A percentile compares a stretch with the other conserved stretches of the same genome.
phyloP scores from a whole-genome alignment of 371 early-diverging fungal genomes.

The Umbelopsis sp. region DNA sequence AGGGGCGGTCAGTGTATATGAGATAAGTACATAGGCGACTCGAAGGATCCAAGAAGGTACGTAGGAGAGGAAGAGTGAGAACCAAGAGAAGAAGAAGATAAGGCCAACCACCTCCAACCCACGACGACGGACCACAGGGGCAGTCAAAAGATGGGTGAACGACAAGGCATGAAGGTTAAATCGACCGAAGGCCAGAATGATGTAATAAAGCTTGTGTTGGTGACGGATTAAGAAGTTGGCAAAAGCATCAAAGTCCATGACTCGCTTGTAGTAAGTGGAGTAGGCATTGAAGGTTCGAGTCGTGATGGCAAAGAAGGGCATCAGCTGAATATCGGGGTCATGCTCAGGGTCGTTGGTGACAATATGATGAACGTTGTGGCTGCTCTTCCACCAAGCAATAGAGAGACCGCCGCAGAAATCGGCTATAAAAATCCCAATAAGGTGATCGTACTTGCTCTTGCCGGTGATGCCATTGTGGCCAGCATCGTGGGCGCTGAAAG shows the following conservation, averaged over 20 bases:
- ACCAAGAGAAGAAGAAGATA: conserved; percentile 83
- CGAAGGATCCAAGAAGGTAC: conserved; percentile 69
- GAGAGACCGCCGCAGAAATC: conserved; percentile 87
- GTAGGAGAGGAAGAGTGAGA: conserved; percentile 62
- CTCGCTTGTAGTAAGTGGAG: conserved; percentile 90
- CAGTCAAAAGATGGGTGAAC: conserved; percentile 65
- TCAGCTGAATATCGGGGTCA: conserved; percentile 97
- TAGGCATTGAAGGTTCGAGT: conserved; percentile 80
- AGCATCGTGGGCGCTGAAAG: conserved; percentile 93
- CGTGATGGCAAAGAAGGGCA: conserved; percentile 93
- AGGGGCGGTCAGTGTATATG: conserved; percentile 83
- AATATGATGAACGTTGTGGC: conserved; percentile 95
- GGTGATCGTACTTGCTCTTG: conserved; percentile 70
- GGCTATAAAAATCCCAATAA: conserved; percentile 83
- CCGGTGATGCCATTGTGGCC: conserved; percentile 94
- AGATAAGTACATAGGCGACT: conserved; percentile 73
- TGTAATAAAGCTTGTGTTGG: conserved; percentile 89
- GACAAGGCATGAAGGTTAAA: conserved; percentile 90
- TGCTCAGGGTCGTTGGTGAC: conserved; percentile 88
- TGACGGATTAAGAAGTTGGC: conserved; percentile 75
- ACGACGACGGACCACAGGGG: conserved; percentile 70
- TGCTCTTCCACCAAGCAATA: conserved; percentile 96
- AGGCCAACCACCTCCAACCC: conserved; percentile 75
- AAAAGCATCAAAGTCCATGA: conserved; percentile 78
- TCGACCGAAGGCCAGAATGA: conserved; percentile 84